Evolutionary conservation across 140 eudicot genomes (phyloP).

Genomic region (Cichorium intybus): DNA sequence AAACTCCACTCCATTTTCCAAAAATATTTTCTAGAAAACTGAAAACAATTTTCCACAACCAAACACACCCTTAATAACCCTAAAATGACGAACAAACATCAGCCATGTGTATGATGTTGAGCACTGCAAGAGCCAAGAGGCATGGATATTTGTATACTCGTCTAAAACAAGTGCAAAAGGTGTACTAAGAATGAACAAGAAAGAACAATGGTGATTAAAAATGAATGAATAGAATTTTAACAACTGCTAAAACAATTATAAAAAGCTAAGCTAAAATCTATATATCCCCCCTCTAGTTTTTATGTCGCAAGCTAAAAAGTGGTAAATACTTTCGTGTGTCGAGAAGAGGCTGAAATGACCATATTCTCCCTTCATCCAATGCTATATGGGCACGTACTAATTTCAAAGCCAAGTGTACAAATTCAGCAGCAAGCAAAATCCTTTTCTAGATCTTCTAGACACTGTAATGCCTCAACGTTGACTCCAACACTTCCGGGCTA

Average conservation of each 20-base stretch:
- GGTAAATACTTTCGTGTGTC: slow-evolving; percentile 25
- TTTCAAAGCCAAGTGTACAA: slow-evolving; percentile 32
- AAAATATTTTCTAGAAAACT: no score
- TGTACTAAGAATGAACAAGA: slow-evolving; percentile 14
- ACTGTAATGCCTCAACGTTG: slow-evolving; percentile 77
- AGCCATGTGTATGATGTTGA: no score
- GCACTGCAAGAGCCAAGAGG: no score
- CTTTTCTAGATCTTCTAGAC: slow-evolving; percentile 27
- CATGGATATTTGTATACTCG: background rate
- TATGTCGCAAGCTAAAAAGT: slow-evolving; percentile 32
- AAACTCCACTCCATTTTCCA: no score
- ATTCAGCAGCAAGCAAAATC: no score
- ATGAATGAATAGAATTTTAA: slow-evolving; percentile 60
- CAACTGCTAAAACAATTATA: slow-evolving; percentile 13
- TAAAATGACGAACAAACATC: no score
- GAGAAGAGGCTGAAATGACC: slow-evolving; percentile 35
- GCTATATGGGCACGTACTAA: slow-evolving; percentile 27
- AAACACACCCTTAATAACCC: no score
- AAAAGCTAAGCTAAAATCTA: slow-evolving; percentile 46
- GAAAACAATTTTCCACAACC: no score
- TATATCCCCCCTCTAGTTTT: slow-evolving; percentile 35
- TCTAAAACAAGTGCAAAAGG: background rate
- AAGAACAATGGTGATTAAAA: slow-evolving; percentile 28
- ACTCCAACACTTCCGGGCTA: slow-evolving; percentile 68
- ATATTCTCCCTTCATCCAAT: slow-evolving; percentile 36